Evolutionary conservation across 306 rosid genomes (phyloP).

Genomic region (Rubus idaeus): DNA sequence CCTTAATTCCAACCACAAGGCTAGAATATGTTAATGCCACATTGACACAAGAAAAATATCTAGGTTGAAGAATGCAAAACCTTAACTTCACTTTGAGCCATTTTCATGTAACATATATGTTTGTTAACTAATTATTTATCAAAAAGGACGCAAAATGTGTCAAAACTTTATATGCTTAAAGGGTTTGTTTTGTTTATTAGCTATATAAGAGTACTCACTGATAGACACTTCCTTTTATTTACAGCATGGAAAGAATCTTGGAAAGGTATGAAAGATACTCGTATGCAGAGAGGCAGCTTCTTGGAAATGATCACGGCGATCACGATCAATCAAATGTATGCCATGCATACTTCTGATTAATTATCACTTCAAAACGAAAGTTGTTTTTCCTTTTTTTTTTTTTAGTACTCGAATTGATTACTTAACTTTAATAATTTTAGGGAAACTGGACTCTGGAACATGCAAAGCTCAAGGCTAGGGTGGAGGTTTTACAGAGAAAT

Average conservation of each 20-base stretch:
- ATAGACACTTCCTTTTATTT: background rate
- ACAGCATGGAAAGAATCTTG: slow-evolving; percentile 80
- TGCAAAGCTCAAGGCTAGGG: slow-evolving; percentile 78
- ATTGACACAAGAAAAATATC: background rate
- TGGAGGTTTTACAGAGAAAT: slow-evolving; percentile 69
- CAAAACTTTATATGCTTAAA: background rate
- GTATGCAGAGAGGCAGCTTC: slow-evolving; percentile 60
- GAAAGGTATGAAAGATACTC: slow-evolving; percentile 89
- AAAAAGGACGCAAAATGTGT: too few species aligned
- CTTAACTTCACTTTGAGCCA: background rate
- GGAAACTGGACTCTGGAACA: slow-evolving; percentile 77
- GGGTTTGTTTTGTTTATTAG: background rate
- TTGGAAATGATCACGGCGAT: slow-evolving; percentile 28
- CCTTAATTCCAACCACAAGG: background rate
- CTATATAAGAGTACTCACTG: background rate
- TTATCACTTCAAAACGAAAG: background rate
- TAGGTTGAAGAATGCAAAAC: background rate
- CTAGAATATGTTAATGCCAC: background rate
- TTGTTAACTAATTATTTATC: background rate
- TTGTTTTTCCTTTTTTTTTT: background rate
- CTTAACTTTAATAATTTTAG: slow-evolving; percentile 26
- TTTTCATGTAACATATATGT: background rate
- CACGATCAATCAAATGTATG: slow-evolving; percentile 42
- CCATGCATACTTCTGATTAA: background rate
- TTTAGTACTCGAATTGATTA: background rate